Base-by-base conservation (phyloP, 1,284 basidiomycete species). In the Apiotrichum gamsii region DNA sequence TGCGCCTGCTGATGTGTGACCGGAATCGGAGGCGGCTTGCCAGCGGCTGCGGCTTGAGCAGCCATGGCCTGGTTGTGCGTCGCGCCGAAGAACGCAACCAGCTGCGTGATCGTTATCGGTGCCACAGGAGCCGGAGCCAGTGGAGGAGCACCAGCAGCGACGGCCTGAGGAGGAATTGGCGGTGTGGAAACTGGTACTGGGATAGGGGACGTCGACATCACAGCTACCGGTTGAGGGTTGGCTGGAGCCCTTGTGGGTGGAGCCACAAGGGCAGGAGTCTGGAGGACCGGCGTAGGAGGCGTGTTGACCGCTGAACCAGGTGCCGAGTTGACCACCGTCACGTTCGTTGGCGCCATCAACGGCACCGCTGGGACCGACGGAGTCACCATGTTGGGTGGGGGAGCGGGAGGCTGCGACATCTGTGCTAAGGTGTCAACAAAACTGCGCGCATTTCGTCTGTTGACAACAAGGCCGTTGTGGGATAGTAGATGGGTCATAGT, bases 401-500 rank as follows among this genome's bases (percentile, higher is more conserved):
- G 50, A 43, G 48, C 49, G 14, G 53, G 56, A 21, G 46, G 51
- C 47, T 57, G 59, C 39, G 60, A 58, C 60, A 60, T 62, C 45
- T 55, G 51, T 40, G 23, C 28, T 23, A 43, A 31, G n/a, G n/a
- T n/a, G 38, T 47, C 46, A 49, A 47, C 42, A 47, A 28, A 28
- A 28, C 25, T 28, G 25, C 35, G 39, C 38, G 40, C 31, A 13
- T 25, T 4, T 10, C 16, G 32, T 6, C 3, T 39, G 16, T n/a
- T 33, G n/a, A 29, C 24, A 21, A 8, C n/a, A 13, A 3, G 5
- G 16, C 21, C 25, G 25, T 6, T 28, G 25, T 15, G 11, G 31
- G 15, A 33, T 10, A 37, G 3, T 37, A 11, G 18, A 33, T 35
- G 52, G 52, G 62, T 70, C 69, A 70, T 70, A 70, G 60, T 65